phyloP scores from a whole-genome alignment of 164 flowering plant species.

The Umbilicus rupestris region DNA sequence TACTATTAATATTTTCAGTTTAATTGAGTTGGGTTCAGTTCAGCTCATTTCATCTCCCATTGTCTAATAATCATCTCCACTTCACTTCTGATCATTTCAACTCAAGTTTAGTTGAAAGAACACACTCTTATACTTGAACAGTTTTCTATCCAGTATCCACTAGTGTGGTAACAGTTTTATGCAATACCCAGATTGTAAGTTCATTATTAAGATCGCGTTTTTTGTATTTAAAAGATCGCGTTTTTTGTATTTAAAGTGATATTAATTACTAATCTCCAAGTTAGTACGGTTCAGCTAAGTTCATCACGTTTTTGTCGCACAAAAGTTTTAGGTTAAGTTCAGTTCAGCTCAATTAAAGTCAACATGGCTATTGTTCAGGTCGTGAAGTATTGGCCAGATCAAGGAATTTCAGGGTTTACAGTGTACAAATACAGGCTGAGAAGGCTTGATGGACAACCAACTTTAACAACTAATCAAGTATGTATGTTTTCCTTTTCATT shows the following conservation, averaged over 20 bases:
- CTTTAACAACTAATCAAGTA: slow-evolving; percentile 74
- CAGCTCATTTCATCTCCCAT: not conserved
- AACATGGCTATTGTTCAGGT: slow-evolving; percentile 35
- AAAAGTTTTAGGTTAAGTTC: not conserved
- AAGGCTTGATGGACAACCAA: slow-evolving; percentile 73
- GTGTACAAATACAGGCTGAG: slow-evolving; percentile 61
- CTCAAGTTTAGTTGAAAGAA: not conserved
- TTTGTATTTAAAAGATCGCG: too few relatives aligned
- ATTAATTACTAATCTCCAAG: too few relatives aligned
- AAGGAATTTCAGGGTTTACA: slow-evolving; percentile 72
- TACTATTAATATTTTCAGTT: not conserved
- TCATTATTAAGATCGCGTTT: too few relatives aligned
- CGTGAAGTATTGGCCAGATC: slow-evolving; percentile 62
- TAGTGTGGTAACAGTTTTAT: not conserved
- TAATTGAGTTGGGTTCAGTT: not conserved
- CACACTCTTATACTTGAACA: too few relatives aligned
- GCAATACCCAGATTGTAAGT: not conserved
- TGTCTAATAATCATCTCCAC: too few relatives aligned
- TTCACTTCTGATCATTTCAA: too few relatives aligned
- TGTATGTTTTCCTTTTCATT: not conserved
- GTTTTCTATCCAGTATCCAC: too few relatives aligned
- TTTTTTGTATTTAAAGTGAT: too few relatives aligned
- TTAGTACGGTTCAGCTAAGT: not conserved
- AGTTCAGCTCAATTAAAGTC: not conserved
- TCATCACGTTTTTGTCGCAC: not conserved